Conservation (phyloP, 768 basidiomycete species). For the Polyporus arcularius region DNA sequence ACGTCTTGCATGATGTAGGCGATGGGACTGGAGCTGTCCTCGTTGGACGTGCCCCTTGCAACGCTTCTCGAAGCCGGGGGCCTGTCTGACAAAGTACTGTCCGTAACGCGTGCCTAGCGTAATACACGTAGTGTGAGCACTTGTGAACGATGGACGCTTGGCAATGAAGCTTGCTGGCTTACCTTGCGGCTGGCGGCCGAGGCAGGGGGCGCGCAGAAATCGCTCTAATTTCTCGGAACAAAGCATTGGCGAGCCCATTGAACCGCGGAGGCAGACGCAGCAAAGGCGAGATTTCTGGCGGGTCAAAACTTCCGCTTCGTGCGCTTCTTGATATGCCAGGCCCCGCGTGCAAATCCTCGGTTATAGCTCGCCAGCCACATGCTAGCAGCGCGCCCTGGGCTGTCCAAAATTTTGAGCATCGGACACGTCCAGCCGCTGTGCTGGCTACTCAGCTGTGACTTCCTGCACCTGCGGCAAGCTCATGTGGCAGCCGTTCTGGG, state of each 20-base stretch:
- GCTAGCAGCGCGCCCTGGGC: background rate
- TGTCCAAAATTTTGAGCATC: background rate
- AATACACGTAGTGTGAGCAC: too few relatives aligned
- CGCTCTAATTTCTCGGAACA: conserved; percentile 13
- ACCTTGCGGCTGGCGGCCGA: background rate
- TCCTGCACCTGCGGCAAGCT: background rate
- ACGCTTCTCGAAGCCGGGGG: too few relatives aligned
- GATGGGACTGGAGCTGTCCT: too few relatives aligned
- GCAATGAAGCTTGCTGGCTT: background rate
- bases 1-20: too few relatives aligned
- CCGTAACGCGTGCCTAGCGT: too few relatives aligned
- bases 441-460: background rate
- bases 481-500: background rate
- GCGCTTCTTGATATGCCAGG: background rate
- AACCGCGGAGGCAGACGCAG: conserved; percentile 5
- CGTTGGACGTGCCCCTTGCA: too few relatives aligned
- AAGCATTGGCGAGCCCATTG: conserved; percentile 2
- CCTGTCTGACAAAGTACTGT: too few relatives aligned
- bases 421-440: background rate
- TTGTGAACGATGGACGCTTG: too few relatives aligned
- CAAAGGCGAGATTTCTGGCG: too few relatives aligned
- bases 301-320: background rate
- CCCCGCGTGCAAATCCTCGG: conserved; percentile 20
- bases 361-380: conserved; percentile 13
- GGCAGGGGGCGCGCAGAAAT: conserved; percentile 4